Conservation (phyloP, 2,329 filamentous ascomycete genomes). For the Aspergillus sp. region DNA sequence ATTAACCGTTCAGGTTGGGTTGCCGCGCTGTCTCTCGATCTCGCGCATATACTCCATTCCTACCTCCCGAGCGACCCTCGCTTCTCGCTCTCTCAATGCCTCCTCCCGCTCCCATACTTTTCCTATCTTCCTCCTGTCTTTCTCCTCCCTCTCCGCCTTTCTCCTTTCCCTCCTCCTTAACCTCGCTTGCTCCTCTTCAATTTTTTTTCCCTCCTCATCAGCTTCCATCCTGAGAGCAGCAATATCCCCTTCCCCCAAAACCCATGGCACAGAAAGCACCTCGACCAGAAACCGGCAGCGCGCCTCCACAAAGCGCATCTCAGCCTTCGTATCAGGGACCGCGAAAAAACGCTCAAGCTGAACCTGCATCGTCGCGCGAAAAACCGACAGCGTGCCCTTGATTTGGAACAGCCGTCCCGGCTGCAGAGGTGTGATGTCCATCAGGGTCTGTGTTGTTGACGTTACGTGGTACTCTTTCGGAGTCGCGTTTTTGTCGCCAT, state of each 20-base stretch:
- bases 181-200: conserved; percentile 36
- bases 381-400: conserved; percentile 57
- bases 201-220: conserved; percentile 40
- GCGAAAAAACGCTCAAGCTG: conserved; percentile 53
- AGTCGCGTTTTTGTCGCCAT: conserved; percentile 32
- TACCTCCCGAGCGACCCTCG: conserved; percentile 29
- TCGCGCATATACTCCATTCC: conserved; percentile 28
- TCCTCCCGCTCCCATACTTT: conserved; percentile 43
- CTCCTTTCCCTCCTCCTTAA: conserved; percentile 37
- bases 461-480: conserved; percentile 20
- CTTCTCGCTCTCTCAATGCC: conserved; percentile 36
- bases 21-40: conserved; percentile 11
- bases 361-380: conserved; percentile 53
- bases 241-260: conserved; percentile 46
- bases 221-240: conserved; percentile 42
- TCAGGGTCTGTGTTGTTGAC: conserved; percentile 33
- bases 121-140: conserved; percentile 36
- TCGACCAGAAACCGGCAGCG: conserved; percentile 50
- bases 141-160: conserved; percentile 14
- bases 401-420: conserved; percentile 55
- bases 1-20: not conserved
- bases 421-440: conserved; percentile 48
- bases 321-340: conserved; percentile 54
- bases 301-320: conserved; percentile 55
- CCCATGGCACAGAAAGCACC: conserved; percentile 56